Evolutionary conservation across 495 filamentous ascomycete genomes (phyloP), one percentile per base, ranked within the genome.

Genomic region (Wilcoxina mikolae): DNA sequence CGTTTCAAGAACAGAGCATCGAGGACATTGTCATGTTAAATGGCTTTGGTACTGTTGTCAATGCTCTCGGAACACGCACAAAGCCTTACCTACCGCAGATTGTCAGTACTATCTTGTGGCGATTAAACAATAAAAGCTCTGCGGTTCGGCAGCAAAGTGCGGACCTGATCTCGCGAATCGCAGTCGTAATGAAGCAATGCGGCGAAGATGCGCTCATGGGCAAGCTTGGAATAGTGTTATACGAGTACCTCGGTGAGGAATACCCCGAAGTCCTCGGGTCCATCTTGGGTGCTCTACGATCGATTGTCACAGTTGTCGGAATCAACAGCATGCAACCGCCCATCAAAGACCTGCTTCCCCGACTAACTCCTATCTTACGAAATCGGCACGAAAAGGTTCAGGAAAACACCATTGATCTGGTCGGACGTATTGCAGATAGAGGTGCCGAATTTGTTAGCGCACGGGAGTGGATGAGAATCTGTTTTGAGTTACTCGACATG

Each of bases 311-410:
- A 0, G 93, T 96, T 26, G 89, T 99, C 39, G 93, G 93, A 70
- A 95, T 99, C 76, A 85, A 82, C 68, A 85, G 87, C 69, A 96
- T 99, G 93, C 87, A 96, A 56, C 93, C 93, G 10, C 89, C 93
- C n/a, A 95, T 99, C 68, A 85, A 87, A 58, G 93, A 99, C 64
- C 78, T 99, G 5, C 79, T 99, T 3, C 93, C 93, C 9, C 86
- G 93, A 25, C 79, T 99, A 22, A 96, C 91, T 0, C 91, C 91
- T 15, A 98, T 98, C 64, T 75, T 99, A 44, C 86, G 93, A 52
- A 99, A 99, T 71, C 85, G 93, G 45, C 93, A 99, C 74, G 93
- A 99, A 68, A 99, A 99, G 70, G 93, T 99, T 38, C 93, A 99
- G 68, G 93, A 99, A 61, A 99, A 99, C 69, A 95, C 91, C n/a